Percentiles rank a stretch among this genome's conserved stretches.
These are phyloP conservation scores for Kodamaea sp. DNA, from an alignment of 1,139 yeast species.

Conservation along the genomic window DNA sequence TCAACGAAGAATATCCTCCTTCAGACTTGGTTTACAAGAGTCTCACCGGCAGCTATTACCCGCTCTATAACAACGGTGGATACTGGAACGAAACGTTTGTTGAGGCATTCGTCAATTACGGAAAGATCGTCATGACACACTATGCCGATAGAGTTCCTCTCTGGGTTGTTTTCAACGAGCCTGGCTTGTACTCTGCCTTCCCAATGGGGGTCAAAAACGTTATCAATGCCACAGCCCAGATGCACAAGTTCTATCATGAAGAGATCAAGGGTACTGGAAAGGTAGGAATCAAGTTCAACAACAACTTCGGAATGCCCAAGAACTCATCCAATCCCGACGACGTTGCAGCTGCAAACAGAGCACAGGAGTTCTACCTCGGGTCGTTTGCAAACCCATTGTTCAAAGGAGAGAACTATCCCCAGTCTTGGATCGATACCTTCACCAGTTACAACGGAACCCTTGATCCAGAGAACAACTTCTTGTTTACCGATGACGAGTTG, in stretches of 20 bases:
- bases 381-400: conserved; percentile 32
- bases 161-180: conserved; percentile 38
- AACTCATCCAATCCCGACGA: conserved; percentile 19
- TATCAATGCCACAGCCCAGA: conserved; percentile 28
- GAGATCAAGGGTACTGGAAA: conserved; percentile 28
- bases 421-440: conserved; percentile 23
- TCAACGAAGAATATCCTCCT: conserved; percentile 1
- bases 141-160: conserved; percentile 33
- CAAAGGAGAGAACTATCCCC: conserved; percentile 33
- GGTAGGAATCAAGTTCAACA: conserved; percentile 23
- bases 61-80: conserved; percentile 21
- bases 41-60: conserved; percentile 1
- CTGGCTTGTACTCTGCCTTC: conserved; percentile 21
- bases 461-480: conserved; percentile 11
- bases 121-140: conserved; percentile 31
- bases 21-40: not conserved
- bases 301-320: conserved; percentile 21
- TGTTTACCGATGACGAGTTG: conserved; percentile 28
- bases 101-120: conserved; percentile 33
- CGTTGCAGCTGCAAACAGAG: conserved; percentile 27
- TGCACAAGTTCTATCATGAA: conserved; percentile 28
- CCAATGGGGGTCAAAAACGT: conserved; percentile 28
- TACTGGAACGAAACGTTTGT: conserved; percentile 26
- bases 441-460: conserved; percentile 12
- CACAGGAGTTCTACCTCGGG: conserved; percentile 26